Evolutionary conservation across 2,329 filamentous ascomycete species (phyloP).

Genomic region (Hypoxylon sp.): DNA sequence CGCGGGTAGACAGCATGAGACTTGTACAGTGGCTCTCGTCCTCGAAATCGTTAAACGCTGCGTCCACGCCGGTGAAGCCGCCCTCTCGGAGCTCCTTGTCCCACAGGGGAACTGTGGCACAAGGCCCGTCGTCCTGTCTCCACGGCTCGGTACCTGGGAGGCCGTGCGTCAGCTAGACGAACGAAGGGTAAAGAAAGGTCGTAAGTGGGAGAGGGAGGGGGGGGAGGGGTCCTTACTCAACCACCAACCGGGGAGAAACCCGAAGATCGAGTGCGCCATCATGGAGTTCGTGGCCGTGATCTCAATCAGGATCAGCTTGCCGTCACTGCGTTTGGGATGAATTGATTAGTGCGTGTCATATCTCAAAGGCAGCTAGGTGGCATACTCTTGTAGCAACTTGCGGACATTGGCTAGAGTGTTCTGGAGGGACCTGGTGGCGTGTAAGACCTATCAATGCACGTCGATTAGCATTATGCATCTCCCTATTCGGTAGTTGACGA

Average conservation of each 20-base stretch:
- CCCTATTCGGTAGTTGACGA: neutral
- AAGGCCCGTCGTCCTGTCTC: too few species aligned
- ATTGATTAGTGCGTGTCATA: too few species aligned
- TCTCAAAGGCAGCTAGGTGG: neutral
- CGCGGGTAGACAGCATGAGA: too few species aligned
- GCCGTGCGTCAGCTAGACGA: neutral
- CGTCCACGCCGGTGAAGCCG: too few species aligned
- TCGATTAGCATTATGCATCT: neutral
- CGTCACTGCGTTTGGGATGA: too few species aligned
- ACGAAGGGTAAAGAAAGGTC: neutral
- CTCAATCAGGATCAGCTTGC: neutral
- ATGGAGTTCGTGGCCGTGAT: neutral
- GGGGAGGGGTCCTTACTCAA: neutral
- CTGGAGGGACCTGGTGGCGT: neutral
- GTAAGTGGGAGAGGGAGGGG: too few species aligned
- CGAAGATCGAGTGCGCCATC: neutral
- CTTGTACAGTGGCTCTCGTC: too few species aligned
- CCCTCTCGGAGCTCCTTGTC: too few species aligned
- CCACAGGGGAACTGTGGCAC: too few species aligned
- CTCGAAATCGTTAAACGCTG: too few species aligned
- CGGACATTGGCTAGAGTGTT: neutral
- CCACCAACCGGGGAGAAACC: neutral
- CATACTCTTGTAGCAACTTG: neutral
- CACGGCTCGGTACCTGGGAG: too few species aligned
- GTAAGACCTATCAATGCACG: neutral